Evolutionary conservation across 192 early-diverging fungal genomes (phyloP).

Genomic region (Gryganskiella cystojenkinii): DNA sequence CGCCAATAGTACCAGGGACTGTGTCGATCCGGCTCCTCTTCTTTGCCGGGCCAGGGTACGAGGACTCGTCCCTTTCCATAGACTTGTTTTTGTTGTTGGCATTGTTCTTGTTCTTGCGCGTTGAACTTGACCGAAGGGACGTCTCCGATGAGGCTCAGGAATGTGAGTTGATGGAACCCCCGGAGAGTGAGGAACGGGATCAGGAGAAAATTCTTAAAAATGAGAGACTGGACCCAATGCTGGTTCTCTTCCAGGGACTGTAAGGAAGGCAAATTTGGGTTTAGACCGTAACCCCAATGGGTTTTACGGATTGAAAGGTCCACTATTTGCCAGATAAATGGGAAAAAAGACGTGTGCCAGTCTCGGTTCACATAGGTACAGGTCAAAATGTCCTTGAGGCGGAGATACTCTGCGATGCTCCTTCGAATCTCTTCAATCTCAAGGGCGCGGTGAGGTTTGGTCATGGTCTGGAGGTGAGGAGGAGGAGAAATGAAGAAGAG

Average conservation of each 20-base stretch:
- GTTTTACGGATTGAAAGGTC: not conserved
- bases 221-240: constrained; percentile 1
- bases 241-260: not conserved
- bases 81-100: not conserved
- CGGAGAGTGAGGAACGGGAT: not conserved
- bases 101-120: not conserved
- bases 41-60: no score
- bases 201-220: not conserved
- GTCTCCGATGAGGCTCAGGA: not conserved
- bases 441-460: constrained; percentile 12
- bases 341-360: constrained; percentile 9
- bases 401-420: not conserved
- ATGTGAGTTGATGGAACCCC: not conserved
- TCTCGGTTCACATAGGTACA: constrained; percentile 4
- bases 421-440: constrained; percentile 2
- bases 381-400: not conserved
- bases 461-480: no score
- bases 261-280: not conserved
- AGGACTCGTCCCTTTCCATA: no score
- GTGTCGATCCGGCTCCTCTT: no score
- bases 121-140: not conserved
- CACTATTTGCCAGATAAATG: constrained; percentile 5
- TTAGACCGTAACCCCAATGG: no score
- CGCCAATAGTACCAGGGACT: no score
- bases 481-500: not conserved